Base-by-base conservation (phyloP, 257 asterid genomes). In the Misopates orontium region DNA sequence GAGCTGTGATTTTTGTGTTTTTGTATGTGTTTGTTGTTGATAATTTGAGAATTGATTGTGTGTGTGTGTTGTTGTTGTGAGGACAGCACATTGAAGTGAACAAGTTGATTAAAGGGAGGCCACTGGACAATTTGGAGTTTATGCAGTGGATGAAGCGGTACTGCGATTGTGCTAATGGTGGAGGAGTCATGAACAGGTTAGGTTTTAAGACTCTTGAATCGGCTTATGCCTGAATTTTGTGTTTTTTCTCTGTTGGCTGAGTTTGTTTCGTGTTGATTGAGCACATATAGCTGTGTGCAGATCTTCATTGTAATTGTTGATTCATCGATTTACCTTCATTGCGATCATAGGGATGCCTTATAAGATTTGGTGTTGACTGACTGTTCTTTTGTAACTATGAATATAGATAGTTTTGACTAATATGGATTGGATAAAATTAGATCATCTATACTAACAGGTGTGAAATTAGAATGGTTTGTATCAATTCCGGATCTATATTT, bases 61-160 rank as follows among this genome's bases (percentile, higher is more conserved):
- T 48, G 18, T 41, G 28, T 61, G 8, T 49, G 24, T 58, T 71
- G 45, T 60, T 67, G 64, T 39, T 68, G 22, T 55, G 24, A 1
- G 22, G 22, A 41, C 68, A 91, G 96, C 92, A 87, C 70, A 84
- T 92, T 20, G 98, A 92, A 78, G 98, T 92, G 66, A 92, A 73
- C 82, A 92, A 84, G 78, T 80, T 92, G 75, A 83, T 87, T 60
- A 89, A 89, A 79, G 98, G 98, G 42, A 85, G 95, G 72, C 80
- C 96, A 1, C 79, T 87, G 82, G 98, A 92, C 69, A 92, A 92
- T 62, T 70, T 92, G 78, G 97, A 92, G 66, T 89, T 92, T 69
- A 85, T 92, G 96, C 98, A 92, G 42, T 92, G 97, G 98, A 78
- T 92, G 97, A 92, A 92, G 80, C 90, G 83, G 5, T 92, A 92